Percentiles rank a stretch among this genome's conserved stretches.
These are phyloP conservation scores for Mucor saturninus DNA, from an alignment of 371 early-diverging fungal species.

Conservation along the genomic window DNA sequence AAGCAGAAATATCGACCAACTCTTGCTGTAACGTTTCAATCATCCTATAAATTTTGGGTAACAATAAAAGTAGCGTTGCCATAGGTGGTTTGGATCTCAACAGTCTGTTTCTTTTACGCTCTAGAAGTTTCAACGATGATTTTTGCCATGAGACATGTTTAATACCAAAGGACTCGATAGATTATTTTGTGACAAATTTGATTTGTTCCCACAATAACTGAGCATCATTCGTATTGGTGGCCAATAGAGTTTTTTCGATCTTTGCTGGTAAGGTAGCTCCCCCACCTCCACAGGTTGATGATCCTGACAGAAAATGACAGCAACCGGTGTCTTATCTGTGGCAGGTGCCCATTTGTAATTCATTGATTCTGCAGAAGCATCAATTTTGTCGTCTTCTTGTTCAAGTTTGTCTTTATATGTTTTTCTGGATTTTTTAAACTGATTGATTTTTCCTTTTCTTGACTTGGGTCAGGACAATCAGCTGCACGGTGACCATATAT, in stretches of 20 bases:
- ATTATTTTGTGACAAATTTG: constrained; percentile 2
- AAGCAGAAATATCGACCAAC: not conserved
- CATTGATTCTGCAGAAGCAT: not conserved
- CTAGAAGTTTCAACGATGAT: not conserved
- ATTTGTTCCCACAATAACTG: constrained; percentile 7
- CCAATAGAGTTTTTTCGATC: not conserved
- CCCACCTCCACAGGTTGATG: constrained; percentile 6
- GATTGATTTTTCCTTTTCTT: not conserved
- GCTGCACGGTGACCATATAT: not conserved
- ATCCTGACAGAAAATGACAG: not conserved
- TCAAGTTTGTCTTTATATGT: no score
- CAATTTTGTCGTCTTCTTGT: no score
- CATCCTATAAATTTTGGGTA: constrained; percentile 3
- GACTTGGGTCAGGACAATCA: not conserved
- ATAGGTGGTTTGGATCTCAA: not conserved
- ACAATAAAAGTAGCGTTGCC: not conserved
- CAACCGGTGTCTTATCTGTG: no score
- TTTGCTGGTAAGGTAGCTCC: constrained; percentile 1
- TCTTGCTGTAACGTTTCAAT: not conserved
- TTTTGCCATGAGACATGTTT: constrained; percentile 1
- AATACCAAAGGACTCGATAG: not conserved
- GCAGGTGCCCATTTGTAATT: not conserved
- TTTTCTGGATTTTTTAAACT: not conserved
- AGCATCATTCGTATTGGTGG: not conserved
- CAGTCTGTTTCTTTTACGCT: constrained; percentile 2